These are phyloP conservation scores for Pezicula radicicola DNA, from an alignment of 2,329 filamentous ascomycete genomes.

Conservation along the genomic window DNA sequence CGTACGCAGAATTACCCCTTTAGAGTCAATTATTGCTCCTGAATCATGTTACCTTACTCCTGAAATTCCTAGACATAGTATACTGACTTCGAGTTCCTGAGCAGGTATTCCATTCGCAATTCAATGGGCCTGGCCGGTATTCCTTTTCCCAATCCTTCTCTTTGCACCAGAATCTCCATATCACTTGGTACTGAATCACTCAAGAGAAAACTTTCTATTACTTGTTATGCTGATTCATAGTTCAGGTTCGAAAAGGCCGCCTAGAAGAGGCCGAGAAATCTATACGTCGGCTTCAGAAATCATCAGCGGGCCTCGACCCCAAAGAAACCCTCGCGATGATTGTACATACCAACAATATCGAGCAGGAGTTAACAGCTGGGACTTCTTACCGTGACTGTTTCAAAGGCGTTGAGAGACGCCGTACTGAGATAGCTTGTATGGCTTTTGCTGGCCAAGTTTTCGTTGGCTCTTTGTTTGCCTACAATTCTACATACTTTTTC, in stretches of 20 bases:
- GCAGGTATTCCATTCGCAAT: constrained; percentile 40
- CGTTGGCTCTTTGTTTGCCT: constrained; percentile 57
- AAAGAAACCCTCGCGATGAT: constrained; percentile 41
- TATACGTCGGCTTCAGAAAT: constrained; percentile 31
- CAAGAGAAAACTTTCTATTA: not conserved
- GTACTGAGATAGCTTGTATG: constrained; percentile 50
- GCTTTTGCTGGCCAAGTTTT: constrained; percentile 63
- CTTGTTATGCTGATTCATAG: not conserved
- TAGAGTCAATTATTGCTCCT: constrained; percentile 34
- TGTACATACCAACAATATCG: constrained; percentile 50
- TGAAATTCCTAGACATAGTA: too few relatives aligned
- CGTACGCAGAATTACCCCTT: constrained; percentile 33
- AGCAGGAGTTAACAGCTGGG: constrained; percentile 37
- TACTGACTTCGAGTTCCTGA: too few relatives aligned
- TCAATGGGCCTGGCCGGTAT: constrained; percentile 47
- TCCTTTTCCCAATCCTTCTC: constrained; percentile 38
- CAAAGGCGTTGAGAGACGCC: constrained; percentile 40
- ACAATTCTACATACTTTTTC: constrained; percentile 60
- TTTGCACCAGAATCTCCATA: constrained; percentile 46
- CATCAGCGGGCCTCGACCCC: constrained; percentile 2
- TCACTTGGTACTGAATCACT: constrained; percentile 34
- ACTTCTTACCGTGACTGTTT: constrained; percentile 46
- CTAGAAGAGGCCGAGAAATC: constrained; percentile 39
- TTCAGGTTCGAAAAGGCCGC: constrained; percentile 3
- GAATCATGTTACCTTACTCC: too few relatives aligned